Conservation (phyloP, 1,139 yeast genomes). For the Hemisphaericaspora xylanilytica region DNA sequence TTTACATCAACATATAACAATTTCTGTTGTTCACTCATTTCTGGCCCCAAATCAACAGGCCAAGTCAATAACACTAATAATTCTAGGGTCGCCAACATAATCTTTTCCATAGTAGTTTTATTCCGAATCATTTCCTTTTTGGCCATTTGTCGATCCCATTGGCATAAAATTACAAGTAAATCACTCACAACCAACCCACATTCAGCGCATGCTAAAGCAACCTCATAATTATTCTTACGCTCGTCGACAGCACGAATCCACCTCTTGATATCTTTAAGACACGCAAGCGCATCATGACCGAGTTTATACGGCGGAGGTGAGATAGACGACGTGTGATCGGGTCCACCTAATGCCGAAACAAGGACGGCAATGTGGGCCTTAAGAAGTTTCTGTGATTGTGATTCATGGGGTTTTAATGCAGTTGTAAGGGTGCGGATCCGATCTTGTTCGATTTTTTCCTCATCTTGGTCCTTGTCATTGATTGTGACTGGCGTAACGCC, state of each 20-base stretch:
- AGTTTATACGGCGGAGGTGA: conserved; percentile 60
- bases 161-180: conserved; percentile 68
- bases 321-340: conserved; percentile 52
- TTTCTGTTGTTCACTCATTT: conserved; percentile 56
- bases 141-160: conserved; percentile 56
- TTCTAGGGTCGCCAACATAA: conserved; percentile 73
- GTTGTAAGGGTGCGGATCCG: conserved; percentile 30
- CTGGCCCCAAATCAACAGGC: conserved; percentile 57
- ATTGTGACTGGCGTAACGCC: not conserved
- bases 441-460: too few species aligned
- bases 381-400: conserved; percentile 44
- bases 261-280: conserved; percentile 80
- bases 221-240: conserved; percentile 63
- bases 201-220: conserved; percentile 85
- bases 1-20: conserved; percentile 58
- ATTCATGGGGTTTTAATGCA: conserved; percentile 34
- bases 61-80: conserved; percentile 81
- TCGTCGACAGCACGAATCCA: conserved; percentile 90
- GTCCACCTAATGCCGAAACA: conserved; percentile 81
- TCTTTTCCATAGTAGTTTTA: conserved; percentile 48
- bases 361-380: conserved; percentile 69
- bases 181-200: conserved; percentile 73
- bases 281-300: conserved; percentile 90
- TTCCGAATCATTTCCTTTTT: conserved; percentile 26
- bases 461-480: conserved; percentile 10